Conservation (phyloP, 2,329 filamentous ascomycete genomes). For the Tolypocladium tropicale region DNA sequence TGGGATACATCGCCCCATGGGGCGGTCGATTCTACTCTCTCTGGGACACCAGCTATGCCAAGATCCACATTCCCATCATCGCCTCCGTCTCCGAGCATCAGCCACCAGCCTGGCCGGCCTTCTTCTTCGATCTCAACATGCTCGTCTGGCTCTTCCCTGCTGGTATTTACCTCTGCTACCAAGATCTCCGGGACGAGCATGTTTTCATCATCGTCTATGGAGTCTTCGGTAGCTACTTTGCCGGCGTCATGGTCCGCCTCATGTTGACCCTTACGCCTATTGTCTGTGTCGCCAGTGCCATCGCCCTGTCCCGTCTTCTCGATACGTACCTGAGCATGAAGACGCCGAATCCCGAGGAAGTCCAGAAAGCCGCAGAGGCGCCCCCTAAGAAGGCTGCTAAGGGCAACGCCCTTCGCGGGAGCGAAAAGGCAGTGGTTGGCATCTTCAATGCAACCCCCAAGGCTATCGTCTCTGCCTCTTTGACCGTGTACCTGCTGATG, state of each 20-base stretch:
- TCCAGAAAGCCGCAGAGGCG: constrained; percentile 33
- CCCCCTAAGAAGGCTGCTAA: constrained; percentile 48
- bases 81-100: constrained; percentile 99
- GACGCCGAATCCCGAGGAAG: constrained; percentile 45
- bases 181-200: constrained; percentile 86
- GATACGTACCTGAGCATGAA: constrained; percentile 70
- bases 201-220: constrained; percentile 97
- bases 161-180: constrained; percentile 97
- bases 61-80: constrained; percentile 99
- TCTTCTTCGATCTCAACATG: constrained; percentile 98
- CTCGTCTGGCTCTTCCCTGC: constrained; percentile 99
- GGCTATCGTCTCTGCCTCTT: constrained; percentile 58
- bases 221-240: constrained; percentile 95
- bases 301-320: constrained; percentile 78
- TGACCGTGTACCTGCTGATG: constrained; percentile 73
- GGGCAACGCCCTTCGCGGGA: constrained; percentile 52
- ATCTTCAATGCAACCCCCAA: constrained; percentile 79
- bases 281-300: constrained; percentile 86
- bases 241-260: constrained; percentile 97
- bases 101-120: constrained; percentile 96
- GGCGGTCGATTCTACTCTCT: constrained; percentile 97
- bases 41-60: constrained; percentile 97
- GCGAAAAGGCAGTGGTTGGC: constrained; percentile 64
- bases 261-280: constrained; percentile 97
- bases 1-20: constrained; percentile 93